Conservation (phyloP, 2,329 filamentous ascomycete species). For the Neoascochyta sp. region DNA sequence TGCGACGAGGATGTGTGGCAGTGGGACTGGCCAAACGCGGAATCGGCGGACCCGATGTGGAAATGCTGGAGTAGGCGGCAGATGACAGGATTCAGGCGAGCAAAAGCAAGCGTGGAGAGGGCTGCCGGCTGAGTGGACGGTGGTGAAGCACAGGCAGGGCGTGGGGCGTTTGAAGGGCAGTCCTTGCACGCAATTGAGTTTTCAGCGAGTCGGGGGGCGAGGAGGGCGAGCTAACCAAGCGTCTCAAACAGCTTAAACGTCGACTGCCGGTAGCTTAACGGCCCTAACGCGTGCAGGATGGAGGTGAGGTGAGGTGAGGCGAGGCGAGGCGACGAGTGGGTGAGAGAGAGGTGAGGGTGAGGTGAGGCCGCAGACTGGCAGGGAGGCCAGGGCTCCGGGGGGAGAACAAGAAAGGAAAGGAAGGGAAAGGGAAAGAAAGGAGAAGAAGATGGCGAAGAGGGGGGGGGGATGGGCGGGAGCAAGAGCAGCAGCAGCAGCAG, state of each 20-base stretch:
- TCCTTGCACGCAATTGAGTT: conserved; percentile 33
- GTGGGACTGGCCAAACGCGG: conserved; percentile 26
- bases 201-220: conserved; percentile 27
- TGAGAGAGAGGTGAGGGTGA: conserved; percentile 30
- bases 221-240: conserved; percentile 24
- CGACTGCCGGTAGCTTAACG: conserved; percentile 28
- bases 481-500: too few relatives aligned
- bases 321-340: conserved; percentile 29
- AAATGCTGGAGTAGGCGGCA: conserved; percentile 34
- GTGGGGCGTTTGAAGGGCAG: conserved; percentile 32
- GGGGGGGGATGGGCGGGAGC: too few relatives aligned
- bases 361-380: conserved; percentile 29
- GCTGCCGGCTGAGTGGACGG: conserved; percentile 22
- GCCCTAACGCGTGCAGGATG: conserved; percentile 27
- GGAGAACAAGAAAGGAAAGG: too few relatives aligned
- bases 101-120: conserved; percentile 36
- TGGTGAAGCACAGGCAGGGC: conserved; percentile 28
- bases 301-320: conserved; percentile 36
- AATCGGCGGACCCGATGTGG: conserved; percentile 35
- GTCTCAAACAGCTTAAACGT: conserved; percentile 36
- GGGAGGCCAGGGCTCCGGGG: conserved; percentile 24
- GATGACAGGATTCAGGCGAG: conserved; percentile 28
- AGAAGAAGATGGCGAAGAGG: conserved; percentile 18
- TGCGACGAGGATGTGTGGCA: conserved; percentile 34
- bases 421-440: conserved; percentile 31